Conservation (phyloP, 164 flowering plant species). For the Akebia trifoliata region DNA sequence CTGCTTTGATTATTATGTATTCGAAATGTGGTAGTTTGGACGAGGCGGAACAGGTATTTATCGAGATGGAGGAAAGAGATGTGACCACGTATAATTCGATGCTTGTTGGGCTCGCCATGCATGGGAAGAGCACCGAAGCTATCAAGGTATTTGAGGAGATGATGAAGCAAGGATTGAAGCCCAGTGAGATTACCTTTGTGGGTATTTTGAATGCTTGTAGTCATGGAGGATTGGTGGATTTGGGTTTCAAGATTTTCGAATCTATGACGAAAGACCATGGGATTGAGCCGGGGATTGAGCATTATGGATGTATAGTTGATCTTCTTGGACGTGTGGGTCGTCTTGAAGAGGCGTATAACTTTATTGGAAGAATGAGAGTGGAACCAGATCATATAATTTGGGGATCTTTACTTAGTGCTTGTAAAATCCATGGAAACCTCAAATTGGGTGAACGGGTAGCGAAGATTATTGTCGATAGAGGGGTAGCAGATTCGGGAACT, state of each 20-base stretch:
- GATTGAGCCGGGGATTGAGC: slow-evolving; percentile 38
- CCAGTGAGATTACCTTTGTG: slow-evolving; percentile 27
- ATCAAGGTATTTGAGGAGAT: slow-evolving; percentile 16
- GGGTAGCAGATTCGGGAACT: slow-evolving; percentile 33
- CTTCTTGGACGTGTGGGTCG: slow-evolving; percentile 41
- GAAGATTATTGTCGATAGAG: slow-evolving; percentile 19
- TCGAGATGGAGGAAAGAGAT: slow-evolving; percentile 21
- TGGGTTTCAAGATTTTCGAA: slow-evolving; percentile 28
- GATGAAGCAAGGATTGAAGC: slow-evolving; percentile 13
- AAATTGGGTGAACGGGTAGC: slow-evolving; percentile 35
- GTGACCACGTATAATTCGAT: slow-evolving; percentile 33
- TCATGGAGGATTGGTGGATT: slow-evolving; percentile 40
- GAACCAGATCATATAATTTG: slow-evolving; percentile 33
- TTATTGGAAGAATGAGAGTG: slow-evolving; percentile 29
- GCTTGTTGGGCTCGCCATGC: slow-evolving; percentile 33
- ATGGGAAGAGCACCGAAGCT: slow-evolving; percentile 25
- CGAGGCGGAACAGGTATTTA: slow-evolving; percentile 26
- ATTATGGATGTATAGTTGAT: slow-evolving; percentile 45
- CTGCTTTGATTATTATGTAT: slow-evolving; percentile 45
- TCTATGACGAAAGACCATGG: slow-evolving; percentile 28
- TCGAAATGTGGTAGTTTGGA: slow-evolving; percentile 42
- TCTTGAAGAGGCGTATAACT: slow-evolving; percentile 34
- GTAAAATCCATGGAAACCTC: slow-evolving; percentile 36
- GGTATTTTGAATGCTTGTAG: slow-evolving; percentile 41
- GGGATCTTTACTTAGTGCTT: slow-evolving; percentile 40